Percentiles rank a stretch among this genome's conserved stretches.
Conservation (phyloP, 176 grass and related monocot genomes). For the Sorghum bicolor region Sorghum_bicolor_NCBIv3 NC_012879.2:55450501-55451000, state of each 20-base stretch:
- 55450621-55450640: conserved; percentile 84
- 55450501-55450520: conserved; percentile 48
- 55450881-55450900: conserved; percentile 21
- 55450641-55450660: conserved; percentile 95
- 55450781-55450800: conserved; percentile 89
- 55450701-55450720: conserved; percentile 54
- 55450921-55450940: background rate
- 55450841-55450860: conserved; percentile 69
- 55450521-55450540: conserved; percentile 73
- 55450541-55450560: conserved; percentile 92
- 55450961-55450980: background rate
- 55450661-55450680: conserved; percentile 75
- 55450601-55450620: conserved; percentile 75
- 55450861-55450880: conserved; percentile 85
- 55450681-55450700: conserved; percentile 64
- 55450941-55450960: background rate
- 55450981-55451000: background rate
- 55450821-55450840: conserved; percentile 67
- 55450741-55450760: conserved; percentile 76
- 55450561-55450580: conserved; percentile 81
- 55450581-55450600: conserved; percentile 90
- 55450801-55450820: conserved; percentile 54
- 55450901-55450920: background rate
- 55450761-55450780: conserved; percentile 94
- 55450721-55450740: conserved; percentile 67